Evolutionary conservation across 257 asterid species (phyloP), one percentile per base, ranked within the genome.

Genomic region (Prunella vulgaris): DNA sequence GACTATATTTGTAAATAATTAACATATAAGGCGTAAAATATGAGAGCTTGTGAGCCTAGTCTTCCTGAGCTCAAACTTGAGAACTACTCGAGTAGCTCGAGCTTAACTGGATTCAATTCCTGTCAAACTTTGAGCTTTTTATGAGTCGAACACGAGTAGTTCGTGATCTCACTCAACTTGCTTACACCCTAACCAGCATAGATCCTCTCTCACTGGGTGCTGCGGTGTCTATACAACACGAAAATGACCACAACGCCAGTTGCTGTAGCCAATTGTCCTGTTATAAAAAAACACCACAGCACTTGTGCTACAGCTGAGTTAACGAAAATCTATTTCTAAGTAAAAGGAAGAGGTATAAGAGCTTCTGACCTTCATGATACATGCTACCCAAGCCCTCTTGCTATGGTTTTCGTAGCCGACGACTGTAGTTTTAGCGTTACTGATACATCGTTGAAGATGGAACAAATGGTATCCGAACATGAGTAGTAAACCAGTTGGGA

Each of bases 371-470:
- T 83, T 75, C 68, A 83, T 28, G 74, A 78, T 80, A 79, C 87
- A 75, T 70, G 83, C 75, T 10, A 90, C 89, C 96, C 95, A 87
- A 63, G 57, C 81, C 80, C 75, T 77, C 53, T 53, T 77, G 84
- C 70, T 80, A 67, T 90, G 70, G 69, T 86, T 86, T 72, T 87
- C 91, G 40, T 86, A 80, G 73, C 95, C 95, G 2, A 86, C 56
- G 67, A 76, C 84, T 0, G 95, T 86, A 60, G 83, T 80, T 69
- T 79, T 72, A 10, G 90, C 86, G 10, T 66, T 44, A 51, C 78
- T 76, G 56, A 83, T 17, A 69, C 80, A 88, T 64, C 84, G 68
- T 56, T 80, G 80, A 2, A 86, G 85, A 78, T 86, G 91, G 56
- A 84, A 74, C 33, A 84, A 74, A 73, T 84, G 93, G 60, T 83